A percentile compares a stretch with the other conserved stretches of the same genome.
phyloP scores from a whole-genome alignment of 768 basidiomycete species.

The Psilocybe sp. region DNA sequence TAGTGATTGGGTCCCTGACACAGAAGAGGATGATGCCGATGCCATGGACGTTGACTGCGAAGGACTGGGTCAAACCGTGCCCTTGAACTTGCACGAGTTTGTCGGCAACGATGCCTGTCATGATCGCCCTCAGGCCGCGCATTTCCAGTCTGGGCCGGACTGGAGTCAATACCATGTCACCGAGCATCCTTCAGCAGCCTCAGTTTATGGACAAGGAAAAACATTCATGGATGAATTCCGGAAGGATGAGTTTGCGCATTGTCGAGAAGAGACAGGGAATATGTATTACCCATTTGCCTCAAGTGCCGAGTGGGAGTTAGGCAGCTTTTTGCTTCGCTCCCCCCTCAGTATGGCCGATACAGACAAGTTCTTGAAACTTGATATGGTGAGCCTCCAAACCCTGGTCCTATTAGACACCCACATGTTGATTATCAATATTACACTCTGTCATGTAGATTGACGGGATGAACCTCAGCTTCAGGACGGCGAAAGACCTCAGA shows the following conservation, averaged over 20 bases:
- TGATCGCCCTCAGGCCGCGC: no score
- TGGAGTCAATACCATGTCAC: neutral
- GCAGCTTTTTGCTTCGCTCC: constrained; percentile 23
- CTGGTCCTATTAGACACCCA: no score
- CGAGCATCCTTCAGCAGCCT: constrained; percentile 6
- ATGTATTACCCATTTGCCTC: constrained; percentile 30
- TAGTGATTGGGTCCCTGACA: neutral
- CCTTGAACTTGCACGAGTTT: no score
- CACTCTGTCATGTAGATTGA: no score
- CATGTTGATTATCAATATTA: no score
- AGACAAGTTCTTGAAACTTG: constrained; percentile 23
- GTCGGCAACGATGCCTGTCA: no score
- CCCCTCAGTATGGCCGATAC: constrained; percentile 26
- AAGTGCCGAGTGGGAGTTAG: constrained; percentile 29
- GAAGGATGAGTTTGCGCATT: constrained; percentile 16
- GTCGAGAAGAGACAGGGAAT: constrained; percentile 14
- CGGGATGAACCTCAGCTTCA: no score
- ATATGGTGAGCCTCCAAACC: constrained; percentile 19
- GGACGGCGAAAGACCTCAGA: constrained; percentile 15
- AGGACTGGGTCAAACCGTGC: neutral
- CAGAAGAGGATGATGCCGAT: no score
- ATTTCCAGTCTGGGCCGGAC: no score
- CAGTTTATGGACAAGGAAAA: constrained; percentile 10
- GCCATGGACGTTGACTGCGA: neutral
- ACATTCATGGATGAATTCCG: constrained; percentile 26